Evolutionary conservation across 169 alveolate genomes (phyloP).

Genomic region (Plasmodium yoelii): DNA sequence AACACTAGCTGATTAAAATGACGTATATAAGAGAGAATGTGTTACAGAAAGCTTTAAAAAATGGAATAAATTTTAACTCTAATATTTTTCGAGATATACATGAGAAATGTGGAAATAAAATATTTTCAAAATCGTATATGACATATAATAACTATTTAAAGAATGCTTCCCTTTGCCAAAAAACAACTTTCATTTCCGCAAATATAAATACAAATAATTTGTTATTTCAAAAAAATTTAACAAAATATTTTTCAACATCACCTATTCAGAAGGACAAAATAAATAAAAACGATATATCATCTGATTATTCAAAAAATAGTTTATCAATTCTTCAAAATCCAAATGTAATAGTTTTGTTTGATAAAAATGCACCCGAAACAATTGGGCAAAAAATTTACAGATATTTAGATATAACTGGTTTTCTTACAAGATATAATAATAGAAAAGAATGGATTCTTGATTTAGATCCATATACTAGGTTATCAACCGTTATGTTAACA

Average conservation of each 20-base stretch:
- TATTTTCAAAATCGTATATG: conserved; percentile 18
- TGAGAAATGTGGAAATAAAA: conserved; percentile 44
- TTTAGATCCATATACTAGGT: conserved; percentile 76
- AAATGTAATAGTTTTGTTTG: conserved; percentile 52
- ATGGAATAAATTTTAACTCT: conserved; percentile 21
- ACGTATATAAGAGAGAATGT: conserved; percentile 19
- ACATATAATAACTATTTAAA: conserved; percentile 10
- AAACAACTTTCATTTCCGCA: neutral
- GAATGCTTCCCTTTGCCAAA: neutral
- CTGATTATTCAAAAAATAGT: conserved; percentile 18
- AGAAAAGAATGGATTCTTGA: conserved; percentile 83
- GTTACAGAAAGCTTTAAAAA: conserved; percentile 25
- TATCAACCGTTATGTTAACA: conserved; percentile 77
- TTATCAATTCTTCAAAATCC: conserved; percentile 49
- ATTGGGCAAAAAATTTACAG: conserved; percentile 79
- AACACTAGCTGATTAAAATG: conserved; percentile 9
- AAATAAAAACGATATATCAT: conserved; percentile 18
- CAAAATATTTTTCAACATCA: conserved; percentile 28
- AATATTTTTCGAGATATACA: conserved; percentile 20
- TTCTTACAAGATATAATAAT: conserved; percentile 80
- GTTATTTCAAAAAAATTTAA: conserved; percentile 14
- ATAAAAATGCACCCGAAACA: conserved; percentile 71
- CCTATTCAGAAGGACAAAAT: conserved; percentile 2
- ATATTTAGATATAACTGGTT: conserved; percentile 83
- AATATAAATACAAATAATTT: conserved; percentile 3